These are phyloP conservation scores for Solanum lycopersicoides DNA, from an alignment of 257 asterid genomes.

Conservation along the genomic window DNA sequence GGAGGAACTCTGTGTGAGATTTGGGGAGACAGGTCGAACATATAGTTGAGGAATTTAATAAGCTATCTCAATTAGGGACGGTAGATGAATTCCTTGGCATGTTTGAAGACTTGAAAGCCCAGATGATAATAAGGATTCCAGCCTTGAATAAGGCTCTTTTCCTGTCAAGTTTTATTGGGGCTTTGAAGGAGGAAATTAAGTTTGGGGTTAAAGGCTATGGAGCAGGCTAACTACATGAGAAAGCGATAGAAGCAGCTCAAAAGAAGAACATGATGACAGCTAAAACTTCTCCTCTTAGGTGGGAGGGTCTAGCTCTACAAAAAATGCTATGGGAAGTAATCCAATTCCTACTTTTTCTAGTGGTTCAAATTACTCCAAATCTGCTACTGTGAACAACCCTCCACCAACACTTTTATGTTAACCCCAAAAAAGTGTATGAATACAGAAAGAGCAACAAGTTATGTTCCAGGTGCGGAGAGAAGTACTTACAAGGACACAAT, in stretches of 20 bases:
- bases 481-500: neutral
- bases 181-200: neutral
- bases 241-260: neutral
- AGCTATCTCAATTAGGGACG: neutral
- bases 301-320: neutral
- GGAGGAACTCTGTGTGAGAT: neutral
- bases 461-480: neutral
- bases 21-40: neutral
- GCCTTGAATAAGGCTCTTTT: neutral
- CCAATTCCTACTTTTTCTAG: neutral
- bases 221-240: neutral
- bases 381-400: neutral
- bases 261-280: neutral
- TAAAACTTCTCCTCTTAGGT: neutral
- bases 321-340: neutral
- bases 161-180: neutral
- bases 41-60: neutral
- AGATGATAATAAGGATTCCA: neutral
- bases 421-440: neutral
- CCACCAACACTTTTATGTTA: neutral
- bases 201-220: too few species aligned
- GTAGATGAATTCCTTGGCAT: neutral
- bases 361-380: neutral
- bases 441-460: neutral
- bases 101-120: neutral